Conservation (phyloP, 2,329 filamentous ascomycete species). For the Alternaria sp. region DNA sequence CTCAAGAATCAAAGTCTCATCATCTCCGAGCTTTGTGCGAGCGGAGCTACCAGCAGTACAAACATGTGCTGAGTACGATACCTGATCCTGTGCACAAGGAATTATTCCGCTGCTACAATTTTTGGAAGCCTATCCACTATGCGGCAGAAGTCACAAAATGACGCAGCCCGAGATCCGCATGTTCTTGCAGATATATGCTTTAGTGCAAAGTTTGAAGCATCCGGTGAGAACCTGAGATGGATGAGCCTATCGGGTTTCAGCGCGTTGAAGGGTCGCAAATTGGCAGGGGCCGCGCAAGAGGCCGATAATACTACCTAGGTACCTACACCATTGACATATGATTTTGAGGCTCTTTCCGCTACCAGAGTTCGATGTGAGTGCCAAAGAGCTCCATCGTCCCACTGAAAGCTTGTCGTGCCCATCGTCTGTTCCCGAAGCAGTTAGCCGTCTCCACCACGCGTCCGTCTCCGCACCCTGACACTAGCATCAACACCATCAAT, state of each 20-base stretch:
- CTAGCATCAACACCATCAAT: neutral
- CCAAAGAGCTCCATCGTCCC: neutral
- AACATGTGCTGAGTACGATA: neutral
- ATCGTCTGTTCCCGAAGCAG: neutral
- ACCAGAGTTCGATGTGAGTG: neutral
- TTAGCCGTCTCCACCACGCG: neutral
- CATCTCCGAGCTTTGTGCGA: neutral
- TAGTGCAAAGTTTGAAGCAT: neutral
- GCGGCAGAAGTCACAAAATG: neutral
- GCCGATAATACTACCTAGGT: neutral
- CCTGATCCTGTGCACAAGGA: neutral
- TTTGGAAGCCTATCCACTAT: neutral
- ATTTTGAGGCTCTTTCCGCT: neutral
- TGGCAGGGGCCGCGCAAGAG: neutral
- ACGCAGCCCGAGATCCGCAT: neutral
- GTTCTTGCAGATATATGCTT: neutral
- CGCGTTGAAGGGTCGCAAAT: neutral
- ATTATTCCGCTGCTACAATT: neutral
- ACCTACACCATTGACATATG: neutral
- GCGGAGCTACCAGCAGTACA: neutral
- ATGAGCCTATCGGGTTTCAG: neutral
- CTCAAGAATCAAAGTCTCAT: too few relatives aligned
- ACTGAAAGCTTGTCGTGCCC: neutral
- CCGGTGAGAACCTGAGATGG: neutral
- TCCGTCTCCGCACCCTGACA: conserved; percentile 21